Percentiles rank a stretch among this genome's conserved stretches.
Conservation (phyloP, 2,329 filamentous ascomycete genomes). For the Verticillium alfalfae region DNA sequence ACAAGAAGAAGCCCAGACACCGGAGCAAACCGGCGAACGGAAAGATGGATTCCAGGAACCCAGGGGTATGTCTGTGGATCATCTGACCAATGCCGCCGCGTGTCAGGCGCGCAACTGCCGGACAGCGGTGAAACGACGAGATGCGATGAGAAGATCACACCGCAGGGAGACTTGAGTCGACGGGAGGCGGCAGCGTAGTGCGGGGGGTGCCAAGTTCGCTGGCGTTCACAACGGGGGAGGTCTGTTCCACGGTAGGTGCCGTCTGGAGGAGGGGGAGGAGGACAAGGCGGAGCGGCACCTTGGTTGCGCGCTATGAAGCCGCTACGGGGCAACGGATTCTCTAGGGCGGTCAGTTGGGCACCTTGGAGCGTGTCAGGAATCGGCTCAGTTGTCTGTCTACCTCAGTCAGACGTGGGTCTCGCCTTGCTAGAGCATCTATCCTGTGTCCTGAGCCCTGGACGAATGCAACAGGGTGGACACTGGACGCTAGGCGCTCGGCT, state of each 20-base stretch:
- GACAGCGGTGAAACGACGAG: neutral
- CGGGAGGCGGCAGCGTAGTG: neutral
- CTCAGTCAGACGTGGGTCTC: neutral
- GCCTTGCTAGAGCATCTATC: neutral
- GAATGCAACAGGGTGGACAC: neutral
- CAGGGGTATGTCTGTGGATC: neutral
- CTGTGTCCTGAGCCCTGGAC: neutral
- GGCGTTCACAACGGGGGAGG: neutral
- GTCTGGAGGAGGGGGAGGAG: neutral
- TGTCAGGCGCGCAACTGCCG: neutral
- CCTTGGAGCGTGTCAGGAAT: neutral
- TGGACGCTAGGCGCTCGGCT: neutral
- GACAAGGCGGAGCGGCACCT: neutral
- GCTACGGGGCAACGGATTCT: neutral
- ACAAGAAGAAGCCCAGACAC: too few relatives aligned
- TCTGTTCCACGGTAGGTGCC: neutral
- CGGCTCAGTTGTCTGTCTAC: neutral
- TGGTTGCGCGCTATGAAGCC: neutral
- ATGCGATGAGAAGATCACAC: neutral
- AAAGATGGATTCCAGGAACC: neutral
- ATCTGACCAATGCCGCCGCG: neutral
- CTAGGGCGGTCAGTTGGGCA: neutral
- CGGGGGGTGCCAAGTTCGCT: neutral
- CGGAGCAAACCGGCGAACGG: neutral
- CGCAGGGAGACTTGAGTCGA: neutral